Conservation (phyloP, 2,329 filamentous ascomycete genomes). For the Pseudogymnoascus sp. region DNA sequence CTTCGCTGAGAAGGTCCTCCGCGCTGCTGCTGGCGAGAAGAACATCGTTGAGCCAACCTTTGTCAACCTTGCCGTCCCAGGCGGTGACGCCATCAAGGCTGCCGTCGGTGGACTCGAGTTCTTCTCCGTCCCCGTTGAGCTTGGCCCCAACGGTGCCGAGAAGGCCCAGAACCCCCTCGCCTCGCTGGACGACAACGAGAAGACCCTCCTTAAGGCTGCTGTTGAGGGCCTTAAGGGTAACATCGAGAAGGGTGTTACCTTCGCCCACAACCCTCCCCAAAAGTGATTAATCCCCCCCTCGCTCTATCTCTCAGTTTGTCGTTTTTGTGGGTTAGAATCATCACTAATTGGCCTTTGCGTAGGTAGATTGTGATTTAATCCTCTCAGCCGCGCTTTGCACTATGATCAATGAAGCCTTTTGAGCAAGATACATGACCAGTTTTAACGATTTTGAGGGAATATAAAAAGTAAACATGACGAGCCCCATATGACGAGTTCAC, state of each 20-base stretch:
- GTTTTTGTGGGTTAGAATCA: not conserved
- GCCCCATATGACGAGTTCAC: not conserved
- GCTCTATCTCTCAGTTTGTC: constrained; percentile 16
- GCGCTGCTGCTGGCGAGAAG: constrained; percentile 87
- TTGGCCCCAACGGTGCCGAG: constrained; percentile 78
- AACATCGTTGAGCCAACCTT: constrained; percentile 91
- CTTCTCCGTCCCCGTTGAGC: constrained; percentile 93
- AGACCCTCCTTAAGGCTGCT: constrained; percentile 71
- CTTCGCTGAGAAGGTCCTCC: constrained; percentile 91
- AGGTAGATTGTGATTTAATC: constrained; percentile 39
- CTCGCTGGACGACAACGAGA: constrained; percentile 76
- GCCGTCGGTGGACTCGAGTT: constrained; percentile 82
- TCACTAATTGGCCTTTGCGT: constrained; percentile 22
- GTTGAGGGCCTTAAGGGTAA: constrained; percentile 80
- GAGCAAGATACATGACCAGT: not conserved
- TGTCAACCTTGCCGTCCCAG: constrained; percentile 87
- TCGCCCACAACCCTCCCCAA: constrained; percentile 79
- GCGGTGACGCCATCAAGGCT: constrained; percentile 69
- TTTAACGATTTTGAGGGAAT: constrained; percentile 6
- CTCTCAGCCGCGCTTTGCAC: not conserved
- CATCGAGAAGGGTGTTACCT: constrained; percentile 88
- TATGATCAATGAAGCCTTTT: constrained; percentile 1
- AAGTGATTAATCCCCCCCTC: constrained; percentile 55
- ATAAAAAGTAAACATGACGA: constrained; percentile 6
- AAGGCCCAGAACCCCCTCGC: constrained; percentile 76